Base-by-base conservation (phyloP, 2,329 filamentous ascomycete genomes). In the Cordyceps farinosa region DNA sequence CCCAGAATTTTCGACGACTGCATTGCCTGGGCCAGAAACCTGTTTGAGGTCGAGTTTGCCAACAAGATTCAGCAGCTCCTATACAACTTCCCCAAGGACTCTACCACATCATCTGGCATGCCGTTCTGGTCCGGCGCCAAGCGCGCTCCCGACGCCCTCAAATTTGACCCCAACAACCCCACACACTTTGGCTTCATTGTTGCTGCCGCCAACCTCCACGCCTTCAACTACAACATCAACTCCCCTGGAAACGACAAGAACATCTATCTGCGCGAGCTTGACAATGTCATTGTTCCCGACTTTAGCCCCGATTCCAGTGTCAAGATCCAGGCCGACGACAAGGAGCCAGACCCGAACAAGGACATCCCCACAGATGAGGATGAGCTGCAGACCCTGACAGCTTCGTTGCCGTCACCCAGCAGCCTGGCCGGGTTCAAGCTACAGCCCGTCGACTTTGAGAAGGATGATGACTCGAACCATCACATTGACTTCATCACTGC, bases 401-500 rank as follows among this genome's bases (percentile, higher is more conserved):
- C 85, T 17, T 84, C 86, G 66, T 82, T 99, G 38, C 95, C 95
- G 1, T 80, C 88, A 5, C 88, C 94, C 17, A 93, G 90, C 74
- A 87, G 87, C 47, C 80, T 99, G 56, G 89, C 91, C 32, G 92
- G 92, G 40, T 96, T 96, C 84, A 93, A 93, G 78, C 81, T 99
- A 59, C 87, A 88, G 63, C 91, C 94, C 3, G 95, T 98, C 6
- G 95, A 98, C 70, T 99, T 99, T 71, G 92, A 99, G 79, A 99
- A 99, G 83, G 95, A 99, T 68, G 95, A 99, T 71, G 96, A 99
- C 76, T 91, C 90, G 57, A 99, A 99, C 77, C 87, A 95, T 77
- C 95, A 99, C 81, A 99, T 99, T 71, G 95, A 98, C 77, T 99
- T 99, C 81, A 98, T 99, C 78, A 96, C 95, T 8, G 92, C 93